Percentiles rank a stretch among this genome's conserved stretches.
phyloP scores from a whole-genome alignment of 306 rosid genomes.

The Corylus avellana region DNA sequence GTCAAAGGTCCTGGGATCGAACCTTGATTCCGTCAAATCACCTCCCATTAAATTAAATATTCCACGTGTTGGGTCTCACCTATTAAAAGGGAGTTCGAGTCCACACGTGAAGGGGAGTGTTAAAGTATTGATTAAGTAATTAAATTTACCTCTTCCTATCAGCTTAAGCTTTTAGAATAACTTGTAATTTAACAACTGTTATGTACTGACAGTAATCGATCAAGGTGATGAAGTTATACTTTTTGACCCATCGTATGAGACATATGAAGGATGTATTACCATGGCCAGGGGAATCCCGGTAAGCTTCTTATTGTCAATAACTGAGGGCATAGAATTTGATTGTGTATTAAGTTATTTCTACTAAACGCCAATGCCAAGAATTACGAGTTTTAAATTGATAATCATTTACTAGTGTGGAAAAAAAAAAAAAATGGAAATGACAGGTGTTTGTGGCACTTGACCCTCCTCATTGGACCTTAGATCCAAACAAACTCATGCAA shows the following conservation, averaged over 20 bases:
- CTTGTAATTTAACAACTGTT: too few relatives aligned
- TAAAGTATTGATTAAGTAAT: too few relatives aligned
- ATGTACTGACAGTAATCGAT: constrained; percentile 64
- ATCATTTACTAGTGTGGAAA: constrained; percentile 15
- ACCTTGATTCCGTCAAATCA: too few relatives aligned
- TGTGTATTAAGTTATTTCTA: background rate
- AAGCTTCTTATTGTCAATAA: constrained; percentile 30
- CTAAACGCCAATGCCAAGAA: constrained; percentile 8
- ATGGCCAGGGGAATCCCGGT: constrained; percentile 84
- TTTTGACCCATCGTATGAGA: constrained; percentile 71
- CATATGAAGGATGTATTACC: constrained; percentile 59
- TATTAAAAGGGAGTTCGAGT: too few relatives aligned
- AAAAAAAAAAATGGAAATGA: constrained; percentile 18
- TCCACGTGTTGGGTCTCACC: too few relatives aligned
- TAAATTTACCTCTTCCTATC: too few relatives aligned
- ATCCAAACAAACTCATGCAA: constrained; percentile 52
- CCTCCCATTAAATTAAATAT: too few relatives aligned
- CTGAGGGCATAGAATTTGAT: constrained; percentile 7
- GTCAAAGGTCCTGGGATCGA: too few relatives aligned
- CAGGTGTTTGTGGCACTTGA: constrained; percentile 75
- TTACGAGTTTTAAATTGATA: constrained; percentile 4
- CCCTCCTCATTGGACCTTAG: constrained; percentile 80
- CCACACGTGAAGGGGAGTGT: too few relatives aligned
- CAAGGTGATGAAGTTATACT: constrained; percentile 74
- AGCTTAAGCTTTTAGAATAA: too few relatives aligned